Conservation (phyloP, 257 asterid species). For the Scutellaria barbata region DNA sequence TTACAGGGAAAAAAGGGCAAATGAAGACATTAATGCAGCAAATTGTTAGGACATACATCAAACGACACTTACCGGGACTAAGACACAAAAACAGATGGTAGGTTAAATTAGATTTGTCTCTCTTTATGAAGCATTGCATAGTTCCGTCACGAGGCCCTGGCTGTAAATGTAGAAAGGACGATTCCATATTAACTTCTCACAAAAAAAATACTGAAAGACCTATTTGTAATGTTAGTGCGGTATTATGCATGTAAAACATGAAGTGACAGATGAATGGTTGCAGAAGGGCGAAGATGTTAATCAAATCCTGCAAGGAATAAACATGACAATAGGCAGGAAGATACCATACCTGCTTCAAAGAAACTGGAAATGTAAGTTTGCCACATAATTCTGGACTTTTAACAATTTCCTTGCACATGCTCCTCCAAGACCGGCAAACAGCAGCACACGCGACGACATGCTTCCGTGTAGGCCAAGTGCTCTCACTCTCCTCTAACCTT, state of each 20-base stretch:
- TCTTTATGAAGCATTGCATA: constrained; percentile 72
- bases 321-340: background rate
- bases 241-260: background rate
- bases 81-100: constrained; percentile 67
- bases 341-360: constrained; percentile 67
- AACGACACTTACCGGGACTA: constrained; percentile 56
- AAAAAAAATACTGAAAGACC: constrained; percentile 18
- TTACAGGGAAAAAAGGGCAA: background rate
- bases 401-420: constrained; percentile 61
- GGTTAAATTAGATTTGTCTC: constrained; percentile 62
- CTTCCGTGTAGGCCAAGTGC: constrained; percentile 62
- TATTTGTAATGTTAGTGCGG: constrained; percentile 3
- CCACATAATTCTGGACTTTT: constrained; percentile 54
- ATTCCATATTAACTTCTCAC: constrained; percentile 5
- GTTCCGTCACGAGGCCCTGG: constrained; percentile 71
- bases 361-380: constrained; percentile 62
- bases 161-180: constrained; percentile 36
- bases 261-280: background rate
- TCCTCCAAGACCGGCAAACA: constrained; percentile 65
- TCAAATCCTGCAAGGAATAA: background rate
- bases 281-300: background rate
- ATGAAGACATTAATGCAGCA: background rate
- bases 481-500: constrained; percentile 66
- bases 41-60: background rate
- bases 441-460: constrained; percentile 62